These are phyloP conservation scores for Colletotrichum sp. DNA, from an alignment of 2,329 filamentous ascomycete species.

Conservation along the genomic window DNA sequence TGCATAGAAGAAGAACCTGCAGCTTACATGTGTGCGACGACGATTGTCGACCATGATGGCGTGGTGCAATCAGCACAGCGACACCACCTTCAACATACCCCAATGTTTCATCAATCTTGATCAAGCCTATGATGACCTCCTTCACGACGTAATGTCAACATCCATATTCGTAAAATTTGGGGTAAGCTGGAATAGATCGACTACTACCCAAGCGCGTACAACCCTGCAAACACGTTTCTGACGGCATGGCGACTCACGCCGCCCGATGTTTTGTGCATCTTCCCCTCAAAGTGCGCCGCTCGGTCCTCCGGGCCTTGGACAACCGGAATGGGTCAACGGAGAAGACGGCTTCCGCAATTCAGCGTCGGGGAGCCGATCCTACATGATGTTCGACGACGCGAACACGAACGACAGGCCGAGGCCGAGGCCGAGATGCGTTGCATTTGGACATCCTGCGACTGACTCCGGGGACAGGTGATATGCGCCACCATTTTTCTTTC, in stretches of 20 bases:
- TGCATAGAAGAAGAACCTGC: rapidly evolving
- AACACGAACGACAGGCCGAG: not conserved
- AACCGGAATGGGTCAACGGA: not conserved
- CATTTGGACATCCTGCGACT: not conserved
- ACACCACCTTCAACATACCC: not conserved
- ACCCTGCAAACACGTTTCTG: not conserved
- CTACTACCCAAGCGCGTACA: not conserved
- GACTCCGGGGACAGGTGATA: not conserved
- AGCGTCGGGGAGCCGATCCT: not conserved
- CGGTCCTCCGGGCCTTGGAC: not conserved
- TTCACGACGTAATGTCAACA: not conserved
- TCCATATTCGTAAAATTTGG: not conserved
- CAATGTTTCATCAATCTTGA: not conserved
- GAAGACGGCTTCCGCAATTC: not conserved
- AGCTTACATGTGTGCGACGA: not conserved
- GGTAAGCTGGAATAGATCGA: not conserved
- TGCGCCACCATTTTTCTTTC: not conserved
- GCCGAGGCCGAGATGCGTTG: not conserved
- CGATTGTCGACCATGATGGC: not conserved
- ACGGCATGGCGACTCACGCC: not conserved
- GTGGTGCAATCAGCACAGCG: not conserved
- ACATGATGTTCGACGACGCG: not conserved
- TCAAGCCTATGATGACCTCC: not conserved
- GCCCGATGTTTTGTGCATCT: not conserved
- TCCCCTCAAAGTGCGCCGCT: not conserved